A percentile compares a stretch with the other conserved stretches of the same genome.
These are phyloP conservation scores for Curvularia hawaiiensis DNA, from an alignment of 2,329 filamentous ascomycete genomes.

Conservation along the genomic window DNA sequence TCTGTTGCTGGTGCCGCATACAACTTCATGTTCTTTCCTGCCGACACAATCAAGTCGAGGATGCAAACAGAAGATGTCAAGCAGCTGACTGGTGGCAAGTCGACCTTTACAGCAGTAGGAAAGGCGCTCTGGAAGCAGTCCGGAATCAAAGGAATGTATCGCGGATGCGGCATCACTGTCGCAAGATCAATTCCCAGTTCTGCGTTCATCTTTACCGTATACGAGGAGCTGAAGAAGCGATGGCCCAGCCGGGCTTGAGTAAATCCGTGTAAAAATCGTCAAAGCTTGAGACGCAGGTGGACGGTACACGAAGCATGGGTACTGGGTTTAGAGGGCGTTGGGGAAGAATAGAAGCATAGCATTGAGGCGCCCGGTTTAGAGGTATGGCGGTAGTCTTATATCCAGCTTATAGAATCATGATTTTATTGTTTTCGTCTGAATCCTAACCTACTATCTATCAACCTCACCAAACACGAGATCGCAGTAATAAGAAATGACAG, in stretches of 20 bases:
- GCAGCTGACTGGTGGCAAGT: conserved; percentile 56
- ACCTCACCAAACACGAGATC: too few relatives aligned
- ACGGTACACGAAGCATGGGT: conserved; percentile 1
- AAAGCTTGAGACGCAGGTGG: not conserved
- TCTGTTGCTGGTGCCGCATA: conserved; percentile 90
- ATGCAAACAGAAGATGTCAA: conserved; percentile 88
- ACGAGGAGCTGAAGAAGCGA: conserved; percentile 75
- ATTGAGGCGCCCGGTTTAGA: conserved; percentile 9
- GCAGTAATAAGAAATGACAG: too few relatives aligned
- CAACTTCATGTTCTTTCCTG: conserved; percentile 97
- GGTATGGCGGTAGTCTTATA: conserved; percentile 18
- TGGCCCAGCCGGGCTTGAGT: conserved; percentile 35
- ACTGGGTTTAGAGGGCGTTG: conserved; percentile 17
- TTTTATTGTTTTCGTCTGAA: too few relatives aligned
- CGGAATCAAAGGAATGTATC: conserved; percentile 84
- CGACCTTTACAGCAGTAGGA: conserved; percentile 75
- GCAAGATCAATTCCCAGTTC: conserved; percentile 88
- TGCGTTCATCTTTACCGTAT: conserved; percentile 97
- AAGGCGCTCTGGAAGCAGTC: conserved; percentile 78
- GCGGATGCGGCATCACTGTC: conserved; percentile 94
- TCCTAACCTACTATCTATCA: too few relatives aligned
- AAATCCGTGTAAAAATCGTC: not conserved
- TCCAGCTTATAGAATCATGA: conserved; percentile 6
- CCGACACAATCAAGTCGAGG: conserved; percentile 94
- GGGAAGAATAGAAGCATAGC: conserved; percentile 11